Base-by-base conservation (phyloP, 2,329 filamentous ascomycete species). In the Moelleriella libera region DNA sequence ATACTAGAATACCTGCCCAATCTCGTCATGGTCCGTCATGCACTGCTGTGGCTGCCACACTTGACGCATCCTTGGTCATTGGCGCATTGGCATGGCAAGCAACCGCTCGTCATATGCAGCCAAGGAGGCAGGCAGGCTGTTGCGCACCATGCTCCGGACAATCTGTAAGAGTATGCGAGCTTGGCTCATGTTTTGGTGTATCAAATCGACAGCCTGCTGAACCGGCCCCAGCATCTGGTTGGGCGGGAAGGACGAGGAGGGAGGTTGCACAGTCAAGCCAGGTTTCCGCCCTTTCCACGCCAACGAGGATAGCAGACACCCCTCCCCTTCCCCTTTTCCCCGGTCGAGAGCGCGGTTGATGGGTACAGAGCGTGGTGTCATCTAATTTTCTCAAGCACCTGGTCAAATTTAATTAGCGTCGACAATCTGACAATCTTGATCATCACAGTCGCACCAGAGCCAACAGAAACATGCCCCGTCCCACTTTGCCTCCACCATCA, bases 341-440 rank as follows among this genome's bases (percentile, higher is more conserved):
- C 40, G 40, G 40, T 41, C 40, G 40, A 41, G 40, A 12, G 34
- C 34, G 34, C 34, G 34, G 12, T 8, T 42, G 40, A 42, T 42
- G 40, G 9, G 14, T 42, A 21, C 11, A 14, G 41, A 30, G 32
- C 40, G 12, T n/a, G 37, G 43, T 40, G 43, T 34, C 46, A 43
- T 47, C 41, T 46, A 21, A 42, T 44, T 48, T 46, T 41, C 28
- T 42, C 14, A 14, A 44, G 44, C 32, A 47, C 31, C 43, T 29
- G 43, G 43, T 43, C 49, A 46, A 43, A 14, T 44, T 44, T 40
- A 12, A 44, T 50, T 42, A 46, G 46, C 32, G 44, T 48, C 49
- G 44, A 46, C 46, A 48, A 48, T 50, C 46, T 50, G 31, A 37
- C 41, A 47, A 48, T 50, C 44, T 48, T 34, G 34, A 46, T 45